Evolutionary conservation across 768 basidiomycete genomes (phyloP).

Genomic region (Rubroboletus pulcherrimus): DNA sequence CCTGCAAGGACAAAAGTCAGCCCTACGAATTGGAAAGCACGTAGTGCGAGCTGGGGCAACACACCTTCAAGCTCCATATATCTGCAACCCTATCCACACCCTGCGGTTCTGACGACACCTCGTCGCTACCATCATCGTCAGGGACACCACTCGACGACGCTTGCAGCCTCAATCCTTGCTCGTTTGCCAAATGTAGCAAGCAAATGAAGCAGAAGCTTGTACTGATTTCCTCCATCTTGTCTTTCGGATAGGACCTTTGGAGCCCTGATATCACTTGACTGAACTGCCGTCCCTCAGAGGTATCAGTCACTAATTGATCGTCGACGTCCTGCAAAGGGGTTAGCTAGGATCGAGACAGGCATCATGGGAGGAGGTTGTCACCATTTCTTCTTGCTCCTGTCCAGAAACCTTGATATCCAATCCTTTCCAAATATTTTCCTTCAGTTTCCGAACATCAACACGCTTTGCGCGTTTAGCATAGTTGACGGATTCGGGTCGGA

Average conservation of each 20-base stretch:
- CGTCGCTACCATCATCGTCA: slow-evolving; percentile 33
- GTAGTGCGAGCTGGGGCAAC: slow-evolving; percentile 10
- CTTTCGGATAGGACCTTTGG: slow-evolving; percentile 77
- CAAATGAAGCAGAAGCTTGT: slow-evolving; percentile 99
- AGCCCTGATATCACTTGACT: slow-evolving; percentile 80
- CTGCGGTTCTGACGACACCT: slow-evolving; percentile 33
- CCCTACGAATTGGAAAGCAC: neutral
- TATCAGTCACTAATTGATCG: slow-evolving; percentile 50
- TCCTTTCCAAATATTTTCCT: slow-evolving; percentile 97
- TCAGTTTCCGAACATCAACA: slow-evolving; percentile 93
- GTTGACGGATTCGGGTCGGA: slow-evolving; percentile 84
- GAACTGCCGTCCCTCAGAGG: slow-evolving; percentile 65
- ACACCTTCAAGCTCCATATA: slow-evolving; percentile 74
- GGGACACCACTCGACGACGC: slow-evolving; percentile 37
- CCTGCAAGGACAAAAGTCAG: slow-evolving; percentile 25
- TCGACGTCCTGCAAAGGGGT: slow-evolving; percentile 49
- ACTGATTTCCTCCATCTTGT: slow-evolving; percentile 97
- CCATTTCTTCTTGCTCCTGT: slow-evolving; percentile 50
- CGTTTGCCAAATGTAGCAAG: slow-evolving; percentile 92
- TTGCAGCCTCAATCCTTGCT: slow-evolving; percentile 87
- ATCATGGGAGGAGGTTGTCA: slow-evolving; percentile 26
- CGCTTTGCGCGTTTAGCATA: slow-evolving; percentile 95
- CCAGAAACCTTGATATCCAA: slow-evolving; percentile 68
- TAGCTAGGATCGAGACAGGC: neutral
- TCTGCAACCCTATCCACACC: slow-evolving; percentile 54